phyloP scores from a whole-genome alignment of 2,329 filamentous ascomycete species.

The Meredithiella fracta region DNA sequence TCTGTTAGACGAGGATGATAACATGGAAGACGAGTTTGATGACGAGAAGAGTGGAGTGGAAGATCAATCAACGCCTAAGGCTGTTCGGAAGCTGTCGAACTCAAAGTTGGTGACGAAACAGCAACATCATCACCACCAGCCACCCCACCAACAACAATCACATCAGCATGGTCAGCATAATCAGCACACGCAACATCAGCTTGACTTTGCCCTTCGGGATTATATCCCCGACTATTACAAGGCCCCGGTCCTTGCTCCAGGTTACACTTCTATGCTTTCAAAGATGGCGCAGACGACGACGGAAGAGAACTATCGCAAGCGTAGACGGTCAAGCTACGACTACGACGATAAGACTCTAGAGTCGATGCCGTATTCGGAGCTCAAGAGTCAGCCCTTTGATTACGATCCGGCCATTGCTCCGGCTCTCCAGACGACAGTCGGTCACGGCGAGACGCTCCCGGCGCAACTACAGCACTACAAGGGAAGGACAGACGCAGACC shows the following conservation, averaged over 20 bases:
- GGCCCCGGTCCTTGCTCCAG: not conserved
- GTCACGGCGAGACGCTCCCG: conserved; percentile 27
- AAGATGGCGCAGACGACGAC: conserved; percentile 8
- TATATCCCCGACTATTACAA: not conserved
- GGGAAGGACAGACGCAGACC: conserved; percentile 28
- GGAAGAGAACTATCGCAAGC: conserved; percentile 21
- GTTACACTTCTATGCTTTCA: conserved; percentile 4
- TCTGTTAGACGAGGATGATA: conserved; percentile 9
- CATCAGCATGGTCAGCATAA: not conserved
- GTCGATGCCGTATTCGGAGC: conserved; percentile 34
- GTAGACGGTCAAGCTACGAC: conserved; percentile 31
- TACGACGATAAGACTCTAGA: conserved; percentile 41
- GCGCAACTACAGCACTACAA: conserved; percentile 35
- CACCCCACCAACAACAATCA: not conserved
- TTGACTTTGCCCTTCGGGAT: not conserved
- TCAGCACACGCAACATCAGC: not conserved
- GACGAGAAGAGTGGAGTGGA: conserved; percentile 3
- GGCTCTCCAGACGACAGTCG: conserved; percentile 20
- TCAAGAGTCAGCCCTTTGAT: conserved; percentile 38
- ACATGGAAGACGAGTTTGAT: conserved; percentile 5
- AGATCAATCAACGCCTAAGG: conserved; percentile 11
- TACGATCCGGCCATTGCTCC: conserved; percentile 33
- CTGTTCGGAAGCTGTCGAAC: conserved; percentile 3
- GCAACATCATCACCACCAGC: conserved; percentile 7
- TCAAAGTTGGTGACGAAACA: not conserved